Evolutionary conservation across 768 basidiomycete species (phyloP), one percentile per base, ranked within the genome.

Genomic region (Mycena capillaripes): DNA sequence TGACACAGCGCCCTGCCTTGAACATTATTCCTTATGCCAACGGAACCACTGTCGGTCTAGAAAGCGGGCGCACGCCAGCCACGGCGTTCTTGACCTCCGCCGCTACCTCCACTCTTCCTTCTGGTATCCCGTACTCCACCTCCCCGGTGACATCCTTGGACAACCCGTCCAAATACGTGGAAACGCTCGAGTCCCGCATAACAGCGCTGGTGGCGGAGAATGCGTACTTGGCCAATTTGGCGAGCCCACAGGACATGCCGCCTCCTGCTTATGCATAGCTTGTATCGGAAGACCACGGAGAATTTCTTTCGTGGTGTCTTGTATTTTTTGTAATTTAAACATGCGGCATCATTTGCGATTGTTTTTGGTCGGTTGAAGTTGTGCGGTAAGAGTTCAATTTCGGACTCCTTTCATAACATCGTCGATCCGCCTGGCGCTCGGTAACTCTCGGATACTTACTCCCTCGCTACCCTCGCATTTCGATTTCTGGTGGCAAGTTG

Each of bases 241-340:
- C 66, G 3, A 25, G 12, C 10, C 66, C 62, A 3, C 30, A 61
- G 21, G 38, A 38, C 16, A 12, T 40, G 36, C 71, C 71, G 19
- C 71, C 71, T 27, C 71, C 71, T 2, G 66, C 71, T 17, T 72
- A 72, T 58, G 29, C 32, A 11, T 56, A 21, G 23, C 53, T 34
- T n/a, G n/a, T n/a, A n/a, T n/a, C n/a, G n/a, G n/a, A n/a, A n/a
- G n/a, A n/a, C n/a, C n/a, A n/a, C n/a, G n/a, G n/a, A n/a, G n/a
- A n/a, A n/a, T n/a, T n/a, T n/a, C n/a, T n/a, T n/a, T n/a, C n/a
- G n/a, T n/a, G n/a, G n/a, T n/a, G n/a, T n/a, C n/a, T n/a, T 36
- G 48, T 50, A 19, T 34, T 12, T 34, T 57, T 36, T 10, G 48
- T 50, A 10, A 19, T 19, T 19, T 19, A 21, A 19, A 10, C 6